Evolutionary conservation across 2,329 filamentous ascomycete genomes (phyloP), one percentile per base, ranked within the genome.

Genomic region (Purpureocillium takamizusanense): DNA sequence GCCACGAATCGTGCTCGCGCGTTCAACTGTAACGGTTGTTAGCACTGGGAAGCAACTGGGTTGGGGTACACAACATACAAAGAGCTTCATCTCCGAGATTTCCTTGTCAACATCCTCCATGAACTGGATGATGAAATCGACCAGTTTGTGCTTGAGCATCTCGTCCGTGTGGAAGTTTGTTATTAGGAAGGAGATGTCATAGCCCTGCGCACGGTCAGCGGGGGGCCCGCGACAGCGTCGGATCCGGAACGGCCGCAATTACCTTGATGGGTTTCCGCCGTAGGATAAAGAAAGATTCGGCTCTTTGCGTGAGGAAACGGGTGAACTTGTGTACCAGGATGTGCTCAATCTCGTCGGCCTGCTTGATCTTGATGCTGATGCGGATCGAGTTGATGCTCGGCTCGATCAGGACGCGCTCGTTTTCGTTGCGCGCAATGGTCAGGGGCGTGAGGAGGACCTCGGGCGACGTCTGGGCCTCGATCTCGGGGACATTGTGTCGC

Each of bases 21-120:
- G 61, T 98, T 98, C 61, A 98, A 71, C 90, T 95, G n/a, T n/a
- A n/a, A 55, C 12, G 38, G 28, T 38, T 25, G 43, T 40, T 58
- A 25, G 21, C 21, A 10, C 33, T 53, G 46, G 23, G 16, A 21
- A 21, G 13, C 17, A 14, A n/a, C 4, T 12, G 23, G 12, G 30
- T 3, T 15, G 32, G n/a, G 34, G 25, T n/a, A n/a, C n/a, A n/a
- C n/a, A n/a, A 71, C 86, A 51, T 76, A 95, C 90, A 65, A 98
- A 98, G 54, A 98, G 83, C 76, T 98, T 98, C 92, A 98, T 97
- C 68, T 98, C 94, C 3, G 92, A 97, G 43, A 98, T 98, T 65
- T 98, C 92, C 73, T 98, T 98, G 64, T 98, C 94, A 4, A 98
- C 94, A 62, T 98, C 92, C 64, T 98, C 90, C 90, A 98, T 97